Percentiles rank a stretch among this genome's conserved stretches.
Conservation (phyloP, 2,329 filamentous ascomycete species). For the Fusarium sp. region DNA sequence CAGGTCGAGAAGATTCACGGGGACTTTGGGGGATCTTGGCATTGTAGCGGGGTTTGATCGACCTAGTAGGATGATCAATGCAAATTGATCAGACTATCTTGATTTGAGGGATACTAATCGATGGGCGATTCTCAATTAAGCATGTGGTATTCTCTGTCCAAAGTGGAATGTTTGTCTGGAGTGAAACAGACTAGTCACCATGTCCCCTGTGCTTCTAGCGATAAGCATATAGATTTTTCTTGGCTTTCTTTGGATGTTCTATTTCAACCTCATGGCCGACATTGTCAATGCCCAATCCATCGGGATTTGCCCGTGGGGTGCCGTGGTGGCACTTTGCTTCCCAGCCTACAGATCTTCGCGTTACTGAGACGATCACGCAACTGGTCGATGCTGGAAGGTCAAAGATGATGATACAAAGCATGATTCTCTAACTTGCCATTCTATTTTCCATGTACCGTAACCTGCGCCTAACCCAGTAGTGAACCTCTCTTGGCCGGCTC, state of each 20-base stretch:
- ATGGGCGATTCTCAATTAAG: background rate
- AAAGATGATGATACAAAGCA: background rate
- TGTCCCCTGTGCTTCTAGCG: background rate
- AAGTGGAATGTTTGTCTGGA: background rate
- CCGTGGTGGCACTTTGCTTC: background rate
- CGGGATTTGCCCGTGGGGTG: background rate
- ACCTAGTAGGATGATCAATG: background rate
- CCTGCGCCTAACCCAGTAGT: background rate
- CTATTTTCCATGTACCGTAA: background rate
- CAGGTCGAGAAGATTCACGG: constrained; percentile 21
- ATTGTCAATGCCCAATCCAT: background rate
- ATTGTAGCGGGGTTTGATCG: constrained; percentile 17
- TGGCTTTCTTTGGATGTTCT: background rate
- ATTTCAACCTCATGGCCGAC: background rate
- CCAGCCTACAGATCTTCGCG: background rate
- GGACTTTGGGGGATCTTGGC: constrained; percentile 37
- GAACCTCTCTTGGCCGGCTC: background rate
- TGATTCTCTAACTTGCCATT: background rate
- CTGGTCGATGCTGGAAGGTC: background rate
- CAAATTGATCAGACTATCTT: background rate
- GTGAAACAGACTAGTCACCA: background rate
- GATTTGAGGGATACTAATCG: background rate
- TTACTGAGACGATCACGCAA: background rate
- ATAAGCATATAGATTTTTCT: background rate
- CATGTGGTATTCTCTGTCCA: background rate